Evolutionary conservation across 305 asterid genomes (phyloP), one percentile per base, ranked within the genome.

Genomic region (Salvia sclarea): DNA sequence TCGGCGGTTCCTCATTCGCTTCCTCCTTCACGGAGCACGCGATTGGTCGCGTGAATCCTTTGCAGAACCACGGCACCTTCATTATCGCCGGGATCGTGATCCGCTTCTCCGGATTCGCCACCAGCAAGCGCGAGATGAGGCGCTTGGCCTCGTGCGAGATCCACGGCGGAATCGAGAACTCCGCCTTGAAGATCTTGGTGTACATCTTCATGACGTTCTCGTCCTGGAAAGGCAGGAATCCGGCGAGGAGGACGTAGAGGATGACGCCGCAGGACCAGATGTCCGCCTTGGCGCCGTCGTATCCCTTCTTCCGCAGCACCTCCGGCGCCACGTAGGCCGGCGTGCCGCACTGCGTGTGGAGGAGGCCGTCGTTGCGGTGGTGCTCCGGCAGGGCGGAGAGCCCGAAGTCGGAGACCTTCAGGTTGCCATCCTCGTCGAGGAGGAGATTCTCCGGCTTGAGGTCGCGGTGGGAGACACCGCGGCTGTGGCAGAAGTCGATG

Each of bases 241-340:
- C 96, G 11, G 89, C 93, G 2, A 90, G 73, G 1, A 90, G 73
- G 21, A 84, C 96, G 63, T 90, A 90, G 0, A 90, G 75, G 54
- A 90, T 80, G n/a, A 90, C 93, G 4, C 96, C 96, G 66, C 96
- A 90, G 0, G 96, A 90, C 96, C 96, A 90, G 11, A 90, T 78
- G 70, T 90, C 96, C 2, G 95, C 87, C 66, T 68, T 82, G 0
- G 87, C 87, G 8, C 96, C 96, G 68, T 84, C 95, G 25, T 90
- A 90, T 1, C 96, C 96, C 68, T 83, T 85, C 44, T 77, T 83
- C 62, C 91, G 64, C 0, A 90, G 66, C 2, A 90, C 91, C 60
- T 90, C 96, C 6, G 96, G 96, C 3, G 96, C 90, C 2, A 90
- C 93, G 43, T 90, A 90, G 12, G 96, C 93, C 9, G 96, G 96